Conservation (phyloP, 768 basidiomycete genomes). For the Pleurotus citrinopileatus region DNA sequence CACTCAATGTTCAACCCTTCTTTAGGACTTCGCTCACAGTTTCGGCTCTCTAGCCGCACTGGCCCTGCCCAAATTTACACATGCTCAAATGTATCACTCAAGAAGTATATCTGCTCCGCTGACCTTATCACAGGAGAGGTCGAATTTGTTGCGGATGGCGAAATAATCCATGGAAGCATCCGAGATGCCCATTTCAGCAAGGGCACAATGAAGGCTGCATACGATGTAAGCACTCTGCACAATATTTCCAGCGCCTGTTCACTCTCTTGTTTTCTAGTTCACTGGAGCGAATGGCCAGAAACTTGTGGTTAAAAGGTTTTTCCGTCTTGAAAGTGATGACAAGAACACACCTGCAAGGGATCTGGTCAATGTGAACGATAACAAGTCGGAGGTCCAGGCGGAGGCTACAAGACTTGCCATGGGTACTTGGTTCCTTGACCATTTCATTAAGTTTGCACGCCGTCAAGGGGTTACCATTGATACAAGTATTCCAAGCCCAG, state of each 20-base stretch:
- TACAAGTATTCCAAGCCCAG: not conserved
- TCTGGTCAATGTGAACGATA: not conserved
- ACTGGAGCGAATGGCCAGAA: not conserved
- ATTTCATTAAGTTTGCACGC: not conserved
- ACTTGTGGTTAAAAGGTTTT: not conserved
- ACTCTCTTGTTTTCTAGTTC: not conserved
- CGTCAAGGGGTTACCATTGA: not conserved
- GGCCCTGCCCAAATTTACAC: not conserved
- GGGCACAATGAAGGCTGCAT: not conserved
- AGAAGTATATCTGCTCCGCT: not conserved
- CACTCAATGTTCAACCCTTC: not conserved
- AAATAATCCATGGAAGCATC: not conserved
- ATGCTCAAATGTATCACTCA: not conserved
- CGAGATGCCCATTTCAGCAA: not conserved
- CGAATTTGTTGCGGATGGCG: not conserved
- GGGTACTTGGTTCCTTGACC: not conserved
- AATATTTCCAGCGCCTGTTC: not conserved
- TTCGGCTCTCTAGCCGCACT: not conserved
- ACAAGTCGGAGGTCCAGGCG: not conserved
- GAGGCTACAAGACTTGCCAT: not conserved
- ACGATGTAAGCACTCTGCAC: not conserved
- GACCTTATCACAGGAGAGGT: not conserved
- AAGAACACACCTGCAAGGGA: not conserved
- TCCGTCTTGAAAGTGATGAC: not conserved
- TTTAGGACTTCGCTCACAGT: not conserved